Evolutionary conservation across 345 rosid species (phyloP), one percentile per base, ranked within the genome.

Genomic region (Salix caprea): DNA sequence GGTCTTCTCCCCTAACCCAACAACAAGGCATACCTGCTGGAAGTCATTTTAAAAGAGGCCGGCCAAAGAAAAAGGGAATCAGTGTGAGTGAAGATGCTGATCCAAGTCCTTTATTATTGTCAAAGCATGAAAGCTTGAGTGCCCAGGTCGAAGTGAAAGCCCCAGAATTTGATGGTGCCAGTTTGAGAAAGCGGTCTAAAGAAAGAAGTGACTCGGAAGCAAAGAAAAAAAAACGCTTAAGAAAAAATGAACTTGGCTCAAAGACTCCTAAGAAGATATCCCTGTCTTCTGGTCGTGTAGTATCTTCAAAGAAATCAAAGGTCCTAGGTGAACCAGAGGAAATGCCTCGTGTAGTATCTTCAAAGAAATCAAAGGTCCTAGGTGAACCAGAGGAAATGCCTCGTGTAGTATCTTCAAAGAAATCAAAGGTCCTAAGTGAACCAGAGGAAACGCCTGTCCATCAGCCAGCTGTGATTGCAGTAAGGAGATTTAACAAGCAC

Each of bases 1-100:
- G 76, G 72, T 64, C 79, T 61, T 67, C 77, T 46, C 65, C 78
- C 18, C 65, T 76, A 69, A 69, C 83, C n/a, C 67, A 64, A 36
- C 72, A 77, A 73, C 18, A 54, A 40, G 39, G 54, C 48, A 39
- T 60, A 65, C 68, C 72, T 54, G 79, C 56, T 73, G 82, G 74
- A 80, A 78, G 79, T 74, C 72, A 76, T 44, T 77, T 67, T 37
- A 83, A 74, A 81, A 78, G 83, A 81, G 82, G 89, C 74, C 65
- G 62, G 62, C 58, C 76, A 70, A 85, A 77, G 82, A 80, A 76
- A 73, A 82, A 76, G 42, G 78, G 65, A 65, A 76, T 34, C 69
- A 40, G 40, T 54, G 58, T 46, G 75, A 82, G 80, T 81, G 72
- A 78, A 73, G 85, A 86, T 82, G 69, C 67, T 19, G 89, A 85